Conservation (phyloP, 2,329 filamentous ascomycete species). For the Hypomyces rosellus region DNA sequence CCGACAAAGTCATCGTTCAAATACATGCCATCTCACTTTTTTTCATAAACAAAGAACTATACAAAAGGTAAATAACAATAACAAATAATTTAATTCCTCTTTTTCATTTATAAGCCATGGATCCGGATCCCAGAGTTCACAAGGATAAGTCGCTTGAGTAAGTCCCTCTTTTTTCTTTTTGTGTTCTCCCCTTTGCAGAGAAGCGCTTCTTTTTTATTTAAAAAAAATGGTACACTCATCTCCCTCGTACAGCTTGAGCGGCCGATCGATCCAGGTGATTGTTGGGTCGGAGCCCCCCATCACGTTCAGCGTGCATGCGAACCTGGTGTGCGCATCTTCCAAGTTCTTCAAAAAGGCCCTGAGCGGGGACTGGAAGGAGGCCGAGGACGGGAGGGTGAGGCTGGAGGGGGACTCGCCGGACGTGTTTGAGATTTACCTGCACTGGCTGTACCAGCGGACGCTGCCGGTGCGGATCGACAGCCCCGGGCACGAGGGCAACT, state of each 20-base stretch:
- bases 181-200: too few relatives aligned
- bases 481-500: background rate
- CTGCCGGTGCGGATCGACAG: conserved; percentile 6
- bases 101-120: background rate
- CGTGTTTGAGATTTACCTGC: conserved; percentile 5
- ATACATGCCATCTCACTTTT: too few relatives aligned
- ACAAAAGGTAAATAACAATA: too few relatives aligned
- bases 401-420: conserved; percentile 1
- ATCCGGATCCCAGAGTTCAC: background rate
- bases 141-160: background rate
- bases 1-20: too few relatives aligned
- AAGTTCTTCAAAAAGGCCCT: conserved; percentile 7
- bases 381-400: background rate
- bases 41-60: too few relatives aligned
- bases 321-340: conserved; percentile 4
- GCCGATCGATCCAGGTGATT: conserved; percentile 4
- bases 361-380: conserved; percentile 3
- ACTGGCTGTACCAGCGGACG: conserved; percentile 8
- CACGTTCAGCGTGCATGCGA: conserved; percentile 6
- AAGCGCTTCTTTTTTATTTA: too few relatives aligned
- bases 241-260: background rate
- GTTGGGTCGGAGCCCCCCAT: background rate
- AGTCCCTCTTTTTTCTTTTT: background rate
- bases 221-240: background rate
- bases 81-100: too few relatives aligned